A percentile compares a stretch with the other conserved stretches of the same genome.
phyloP scores from a whole-genome alignment of 371 early-diverging fungal genomes.

The Mucor plumbeus region DNA sequence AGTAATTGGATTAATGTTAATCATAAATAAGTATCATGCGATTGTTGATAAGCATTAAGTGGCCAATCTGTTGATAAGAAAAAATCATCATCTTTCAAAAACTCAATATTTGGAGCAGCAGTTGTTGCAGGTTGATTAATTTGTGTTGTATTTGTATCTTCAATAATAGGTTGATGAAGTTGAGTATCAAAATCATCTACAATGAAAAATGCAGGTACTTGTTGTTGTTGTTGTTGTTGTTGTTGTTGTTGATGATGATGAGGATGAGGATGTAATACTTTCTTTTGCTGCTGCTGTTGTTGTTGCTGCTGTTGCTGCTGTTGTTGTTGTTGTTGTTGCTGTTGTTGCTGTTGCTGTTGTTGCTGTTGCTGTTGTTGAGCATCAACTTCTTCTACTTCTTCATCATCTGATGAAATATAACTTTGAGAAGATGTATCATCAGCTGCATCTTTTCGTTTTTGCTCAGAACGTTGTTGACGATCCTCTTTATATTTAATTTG shows the following conservation, averaged over 20 bases:
- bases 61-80: conserved; percentile 30
- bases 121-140: neutral
- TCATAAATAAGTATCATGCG: conserved; percentile 16
- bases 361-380: conserved; percentile 3
- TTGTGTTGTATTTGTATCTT: neutral
- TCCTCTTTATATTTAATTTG: conserved; percentile 61
- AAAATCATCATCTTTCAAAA: conserved; percentile 28
- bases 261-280: neutral
- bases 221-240: conserved; percentile 7
- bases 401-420: conserved; percentile 32
- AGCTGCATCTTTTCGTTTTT: conserved; percentile 12
- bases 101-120: conserved; percentile 19
- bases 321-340: conserved; percentile 1
- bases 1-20: neutral
- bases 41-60: conserved; percentile 20
- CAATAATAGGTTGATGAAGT: conserved; percentile 2
- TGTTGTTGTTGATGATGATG: conserved; percentile 11
- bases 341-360: conserved; percentile 8
- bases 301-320: conserved; percentile 1
- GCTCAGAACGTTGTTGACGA: conserved; percentile 31
- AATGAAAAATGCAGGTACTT: conserved; percentile 27
- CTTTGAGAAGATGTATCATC: conserved; percentile 33
- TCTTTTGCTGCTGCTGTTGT: neutral
- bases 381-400: conserved; percentile 24
- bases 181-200: conserved; percentile 35